phyloP scores from a whole-genome alignment of 169 alveolate species.

The Plasmodium coatneyi region DNA sequence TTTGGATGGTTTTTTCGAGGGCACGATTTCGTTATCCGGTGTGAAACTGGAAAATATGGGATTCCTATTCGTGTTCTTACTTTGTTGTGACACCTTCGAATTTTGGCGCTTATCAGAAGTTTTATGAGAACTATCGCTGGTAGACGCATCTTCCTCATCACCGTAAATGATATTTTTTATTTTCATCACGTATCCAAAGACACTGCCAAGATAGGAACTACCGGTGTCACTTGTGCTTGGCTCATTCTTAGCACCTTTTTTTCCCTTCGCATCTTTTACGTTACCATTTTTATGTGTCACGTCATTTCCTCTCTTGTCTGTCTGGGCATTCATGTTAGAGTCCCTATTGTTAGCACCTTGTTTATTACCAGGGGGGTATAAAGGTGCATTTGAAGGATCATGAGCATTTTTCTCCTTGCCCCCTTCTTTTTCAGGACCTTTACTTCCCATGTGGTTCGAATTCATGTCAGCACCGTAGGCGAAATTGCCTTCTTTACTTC shows the following conservation, averaged over 20 bases:
- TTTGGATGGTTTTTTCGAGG: not conserved
- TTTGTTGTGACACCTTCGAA: not conserved
- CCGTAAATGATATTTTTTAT: not conserved
- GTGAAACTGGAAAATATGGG: not conserved
- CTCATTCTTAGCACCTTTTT: not conserved
- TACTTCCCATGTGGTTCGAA: not conserved
- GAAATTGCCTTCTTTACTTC: not conserved
- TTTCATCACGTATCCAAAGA: slow-evolving; percentile 14
- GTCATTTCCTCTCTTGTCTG: not conserved
- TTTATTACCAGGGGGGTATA: not conserved
- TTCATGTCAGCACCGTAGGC: not conserved
- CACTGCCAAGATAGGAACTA: not conserved
- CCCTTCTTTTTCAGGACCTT: not conserved
- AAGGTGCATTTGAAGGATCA: not conserved
- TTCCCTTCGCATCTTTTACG: not conserved
- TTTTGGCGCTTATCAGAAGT: not conserved
- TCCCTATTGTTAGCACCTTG: not conserved
- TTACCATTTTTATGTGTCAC: not conserved
- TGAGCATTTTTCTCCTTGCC: not conserved
- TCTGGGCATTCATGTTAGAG: not conserved
- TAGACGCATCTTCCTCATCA: not conserved
- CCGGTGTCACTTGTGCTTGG: not conserved
- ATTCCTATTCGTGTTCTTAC: not conserved
- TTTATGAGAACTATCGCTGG: not conserved
- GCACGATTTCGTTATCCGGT: not conserved